Base-by-base conservation (phyloP, 495 filamentous ascomycete genomes). In the Talaromyces ruber region DNA sequence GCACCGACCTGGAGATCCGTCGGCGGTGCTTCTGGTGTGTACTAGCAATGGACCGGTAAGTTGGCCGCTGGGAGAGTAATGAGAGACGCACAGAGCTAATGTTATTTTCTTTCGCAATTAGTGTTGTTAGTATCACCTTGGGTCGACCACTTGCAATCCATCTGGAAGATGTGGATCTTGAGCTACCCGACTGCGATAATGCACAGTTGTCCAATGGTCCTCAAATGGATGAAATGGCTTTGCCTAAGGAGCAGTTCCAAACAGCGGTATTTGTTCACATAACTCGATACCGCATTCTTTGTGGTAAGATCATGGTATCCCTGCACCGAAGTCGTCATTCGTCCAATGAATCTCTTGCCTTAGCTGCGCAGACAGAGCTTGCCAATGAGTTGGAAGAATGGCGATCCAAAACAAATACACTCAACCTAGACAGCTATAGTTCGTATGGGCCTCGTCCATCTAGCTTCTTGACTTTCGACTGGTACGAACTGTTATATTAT, bases 401-500 rank as follows among this genome's bases (percentile, higher is more conserved):
- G 63, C 59, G 58, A 14, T 12, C 18, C 4, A n/a, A 45, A 25
- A 64, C 63, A 11, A n/a, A 21, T 4, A 24, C 1, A 11, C 37
- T 64, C 11, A 51, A 58, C 16, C 6, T 58, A 14, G 18, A 58
- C 14, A 9, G 24, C 7, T 30, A 8, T 8, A 58, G 30, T 21
- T 9, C 3, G 12, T 14, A 26, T 12, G 16, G 4, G 24, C 7
- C 9, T 26, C 52, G 58, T 21, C 57, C 43, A 8, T 71, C 68
- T 7, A 71, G 68, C 39, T 71, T 66, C 26, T 47, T 50, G 1
- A 64, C 67, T 2, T 62, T 59, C 4, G 67, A 68, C 29, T 71
- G 68, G 68, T 71, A 71, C 47, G 68, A 69, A 60, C n/a, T 71
- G 21, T 39, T 71, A 12, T 69, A 71, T 55, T 28, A 69, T 43